Conservation (phyloP, 2,329 filamentous ascomycete species). For the Trichophyton equinum region DNA sequence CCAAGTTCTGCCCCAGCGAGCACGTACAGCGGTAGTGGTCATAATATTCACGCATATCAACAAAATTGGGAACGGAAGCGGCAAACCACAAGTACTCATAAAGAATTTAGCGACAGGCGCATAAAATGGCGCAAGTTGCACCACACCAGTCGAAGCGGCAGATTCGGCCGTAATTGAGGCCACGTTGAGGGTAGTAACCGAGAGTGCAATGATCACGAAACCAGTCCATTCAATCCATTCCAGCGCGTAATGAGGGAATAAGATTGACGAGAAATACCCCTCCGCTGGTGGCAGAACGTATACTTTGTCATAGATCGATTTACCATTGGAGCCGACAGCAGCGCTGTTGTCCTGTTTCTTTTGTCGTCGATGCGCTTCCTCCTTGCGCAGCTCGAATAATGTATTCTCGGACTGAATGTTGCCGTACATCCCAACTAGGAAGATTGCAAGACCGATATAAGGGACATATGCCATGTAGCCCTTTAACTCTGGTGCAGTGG, state of each 20-base stretch:
- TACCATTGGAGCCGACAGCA: constrained; percentile 17
- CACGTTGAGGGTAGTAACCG: constrained; percentile 16
- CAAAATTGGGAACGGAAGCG: constrained; percentile 59
- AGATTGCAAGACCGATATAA: constrained; percentile 57
- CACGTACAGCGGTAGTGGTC: constrained; percentile 77
- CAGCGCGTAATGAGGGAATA: constrained; percentile 89
- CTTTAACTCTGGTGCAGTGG: constrained; percentile 35
- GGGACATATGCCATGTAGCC: constrained; percentile 30
- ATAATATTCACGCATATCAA: constrained; percentile 79
- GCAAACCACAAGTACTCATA: constrained; percentile 20
- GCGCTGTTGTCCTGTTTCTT: constrained; percentile 41
- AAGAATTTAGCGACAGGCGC: constrained; percentile 20
- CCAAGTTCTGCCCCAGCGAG: constrained; percentile 69
- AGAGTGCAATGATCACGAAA: constrained; percentile 53
- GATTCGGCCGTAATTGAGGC: background rate
- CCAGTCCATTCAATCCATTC: constrained; percentile 96
- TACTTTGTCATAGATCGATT: constrained; percentile 52
- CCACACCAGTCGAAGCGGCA: constrained; percentile 13
- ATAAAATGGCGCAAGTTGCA: constrained; percentile 28
- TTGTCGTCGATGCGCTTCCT: constrained; percentile 41
- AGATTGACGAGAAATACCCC: constrained; percentile 67
- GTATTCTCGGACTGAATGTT: constrained; percentile 89
- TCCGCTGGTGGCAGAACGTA: constrained; percentile 74
- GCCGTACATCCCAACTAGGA: constrained; percentile 59
- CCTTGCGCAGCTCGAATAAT: constrained; percentile 70